Evolutionary conservation across 1,284 basidiomycete species (phyloP).

Genomic region (Moesziomyces sp.): DNA sequence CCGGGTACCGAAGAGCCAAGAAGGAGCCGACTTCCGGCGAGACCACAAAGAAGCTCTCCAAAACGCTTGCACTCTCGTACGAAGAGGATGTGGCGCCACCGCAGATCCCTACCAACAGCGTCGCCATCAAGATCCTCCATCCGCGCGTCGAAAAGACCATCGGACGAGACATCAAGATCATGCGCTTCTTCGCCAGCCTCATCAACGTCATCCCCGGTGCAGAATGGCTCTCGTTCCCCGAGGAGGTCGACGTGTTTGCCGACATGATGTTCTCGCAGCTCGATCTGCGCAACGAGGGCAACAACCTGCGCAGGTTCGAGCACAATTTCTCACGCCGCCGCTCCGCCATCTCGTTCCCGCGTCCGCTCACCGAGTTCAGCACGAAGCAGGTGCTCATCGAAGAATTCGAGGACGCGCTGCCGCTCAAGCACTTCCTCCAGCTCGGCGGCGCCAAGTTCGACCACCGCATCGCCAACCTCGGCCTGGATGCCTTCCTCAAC

Average conservation of each 20-base stretch:
- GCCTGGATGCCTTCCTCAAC: conserved; percentile 94
- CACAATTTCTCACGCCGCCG: conserved; percentile 80
- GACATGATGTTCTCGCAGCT: conserved; percentile 97
- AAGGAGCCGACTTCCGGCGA: conserved; percentile 23
- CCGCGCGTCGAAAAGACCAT: conserved; percentile 81
- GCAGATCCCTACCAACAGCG: conserved; percentile 70
- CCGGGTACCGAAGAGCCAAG: conserved; percentile 66
- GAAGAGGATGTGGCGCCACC: conserved; percentile 56
- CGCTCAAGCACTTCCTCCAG: conserved; percentile 85
- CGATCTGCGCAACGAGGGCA: conserved; percentile 88
- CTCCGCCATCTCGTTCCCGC: conserved; percentile 87
- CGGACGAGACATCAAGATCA: conserved; percentile 87
- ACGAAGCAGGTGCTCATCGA: conserved; percentile 86
- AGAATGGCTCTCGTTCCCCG: conserved; percentile 94
- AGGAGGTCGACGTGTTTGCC: conserved; percentile 94
- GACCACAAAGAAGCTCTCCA: conserved; percentile 34
- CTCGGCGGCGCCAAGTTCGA: conserved; percentile 88
- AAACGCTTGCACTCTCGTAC: conserved; percentile 55
- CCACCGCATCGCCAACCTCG: conserved; percentile 87
- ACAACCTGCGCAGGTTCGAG: conserved; percentile 87
- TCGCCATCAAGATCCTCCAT: conserved; percentile 96
- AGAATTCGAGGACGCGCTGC: conserved; percentile 91
- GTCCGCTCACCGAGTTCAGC: conserved; percentile 83
- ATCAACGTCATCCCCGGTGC: conserved; percentile 88
- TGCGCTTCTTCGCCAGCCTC: conserved; percentile 87